Percentiles rank a stretch among this genome's conserved stretches.
Conservation (phyloP, 202 grass and related monocot species). For the Schoenoplectus triqueter region DNA sequence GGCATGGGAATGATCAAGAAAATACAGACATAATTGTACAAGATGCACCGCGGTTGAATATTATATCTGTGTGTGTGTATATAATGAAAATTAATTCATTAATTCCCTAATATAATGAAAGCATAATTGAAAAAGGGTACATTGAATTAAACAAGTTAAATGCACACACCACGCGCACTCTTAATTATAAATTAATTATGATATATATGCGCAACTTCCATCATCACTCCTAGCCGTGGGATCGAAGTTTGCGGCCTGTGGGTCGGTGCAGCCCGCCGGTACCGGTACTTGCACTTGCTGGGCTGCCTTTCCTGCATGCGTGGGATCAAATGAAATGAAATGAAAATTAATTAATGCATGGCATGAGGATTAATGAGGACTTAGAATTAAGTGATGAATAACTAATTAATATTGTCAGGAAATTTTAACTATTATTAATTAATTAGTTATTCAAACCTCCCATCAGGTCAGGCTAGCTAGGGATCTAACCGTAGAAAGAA, state of each 20-base stretch:
- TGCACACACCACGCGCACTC: constrained; percentile 26
- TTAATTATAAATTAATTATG: constrained; percentile 45
- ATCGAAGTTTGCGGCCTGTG: constrained; percentile 34
- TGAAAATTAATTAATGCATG: neutral
- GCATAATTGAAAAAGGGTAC: neutral
- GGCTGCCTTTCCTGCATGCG: too few species aligned
- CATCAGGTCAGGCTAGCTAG: neutral
- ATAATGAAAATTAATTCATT: too few species aligned
- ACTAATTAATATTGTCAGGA: too few species aligned
- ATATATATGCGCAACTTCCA: constrained; percentile 53
- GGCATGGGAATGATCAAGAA: neutral
- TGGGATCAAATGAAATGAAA: too few species aligned
- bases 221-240: constrained; percentile 57
- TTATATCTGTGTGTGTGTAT: neutral
- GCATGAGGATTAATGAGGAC: too few species aligned
- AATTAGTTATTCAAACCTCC: constrained; percentile 3
- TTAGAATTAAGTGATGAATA: too few species aligned
- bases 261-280: constrained; percentile 55
- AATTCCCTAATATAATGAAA: constrained; percentile 16
- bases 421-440: neutral
- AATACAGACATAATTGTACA: neutral
- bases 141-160: constrained; percentile 5
- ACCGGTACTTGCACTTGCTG: too few species aligned
- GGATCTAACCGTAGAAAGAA: constrained; percentile 40
- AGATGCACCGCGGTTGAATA: too few species aligned